Evolutionary conservation across 2,329 filamentous ascomycete species (phyloP), one percentile per base, ranked within the genome.

Genomic region (Didymella pinodella): DNA sequence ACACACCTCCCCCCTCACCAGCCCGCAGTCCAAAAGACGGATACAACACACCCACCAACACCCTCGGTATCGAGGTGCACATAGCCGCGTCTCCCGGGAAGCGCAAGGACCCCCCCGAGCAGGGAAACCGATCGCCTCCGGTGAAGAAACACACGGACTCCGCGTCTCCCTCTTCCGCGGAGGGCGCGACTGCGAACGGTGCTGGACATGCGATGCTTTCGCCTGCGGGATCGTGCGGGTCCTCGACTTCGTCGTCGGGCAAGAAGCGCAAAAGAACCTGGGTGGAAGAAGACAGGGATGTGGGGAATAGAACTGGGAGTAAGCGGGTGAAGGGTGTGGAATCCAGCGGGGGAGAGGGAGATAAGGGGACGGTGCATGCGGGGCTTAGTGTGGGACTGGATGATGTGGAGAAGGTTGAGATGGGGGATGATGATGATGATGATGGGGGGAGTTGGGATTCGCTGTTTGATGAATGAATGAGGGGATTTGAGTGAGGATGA

Each of bases 251-350:
- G 2, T 38, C 36, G 2, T 26, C 36, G 16, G 43, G 26, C 18
- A 53, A 53, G 38, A 58, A 49, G 45, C 38, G 55, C 3, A 58
- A 49, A 26, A 10, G 11, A 26, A 18, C n/a, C 1, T 36, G 10
- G 52, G 26, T 22, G 2, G 28, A 29, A 32, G 36, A 53, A 1
- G 36, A 52, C n/a, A 36, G 48, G 0, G 28, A 48, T 16, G n/a
- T 43, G 7, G 31, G 16, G 1, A 31, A 29, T 3, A 52, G 54
- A 5, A 36, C 44, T 3, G 36, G 48, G 1, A 44, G 28, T 8
- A 52, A 51, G 34, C 20, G 43, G 11, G 11, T 43, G 4, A 51
- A 52, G 44, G 16, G 14, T 2, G 28, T 20, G 10, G 28, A 29
- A 2, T 28, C 14, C 4, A 31, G 32, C 22, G 22, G 11, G 8